phyloP scores from a whole-genome alignment of 495 filamentous ascomycete species.

The Daldinia loculata region DNA sequence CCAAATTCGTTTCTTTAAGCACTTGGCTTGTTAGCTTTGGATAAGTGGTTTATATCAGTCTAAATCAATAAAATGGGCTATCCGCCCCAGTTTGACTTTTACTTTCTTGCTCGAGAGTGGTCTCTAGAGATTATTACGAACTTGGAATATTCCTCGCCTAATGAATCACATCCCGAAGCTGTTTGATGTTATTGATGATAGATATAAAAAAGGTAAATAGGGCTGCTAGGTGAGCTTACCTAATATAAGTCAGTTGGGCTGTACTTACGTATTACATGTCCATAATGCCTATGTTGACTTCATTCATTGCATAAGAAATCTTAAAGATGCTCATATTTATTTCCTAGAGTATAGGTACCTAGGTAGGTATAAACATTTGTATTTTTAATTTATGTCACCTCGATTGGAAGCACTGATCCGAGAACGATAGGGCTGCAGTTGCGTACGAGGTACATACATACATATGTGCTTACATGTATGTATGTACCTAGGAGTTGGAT shows the following conservation, averaged over 20 bases:
- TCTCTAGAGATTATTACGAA: no score
- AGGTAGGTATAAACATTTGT: background rate
- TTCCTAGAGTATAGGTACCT: no score
- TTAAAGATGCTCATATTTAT: background rate
- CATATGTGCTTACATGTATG: background rate
- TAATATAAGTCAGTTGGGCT: no score
- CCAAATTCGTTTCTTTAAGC: background rate
- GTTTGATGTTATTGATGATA: no score
- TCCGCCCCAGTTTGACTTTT: background rate
- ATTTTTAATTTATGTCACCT: background rate
- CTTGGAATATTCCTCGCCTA: background rate
- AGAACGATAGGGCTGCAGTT: background rate
- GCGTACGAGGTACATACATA: background rate
- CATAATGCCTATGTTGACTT: no score
- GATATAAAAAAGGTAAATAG: background rate
- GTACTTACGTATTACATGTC: no score
- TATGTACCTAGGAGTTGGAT: background rate
- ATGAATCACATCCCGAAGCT: background rate
- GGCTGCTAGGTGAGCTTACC: background rate
- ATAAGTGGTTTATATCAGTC: background rate
- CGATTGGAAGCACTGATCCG: background rate
- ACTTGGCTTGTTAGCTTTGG: background rate
- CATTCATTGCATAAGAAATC: background rate
- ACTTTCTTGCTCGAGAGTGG: background rate
- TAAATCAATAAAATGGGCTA: constrained; percentile 17